These are phyloP conservation scores for Thraustochytrium striatum DNA, from an alignment of 352 stramenopile genomes.

Conservation along the genomic window DNA sequence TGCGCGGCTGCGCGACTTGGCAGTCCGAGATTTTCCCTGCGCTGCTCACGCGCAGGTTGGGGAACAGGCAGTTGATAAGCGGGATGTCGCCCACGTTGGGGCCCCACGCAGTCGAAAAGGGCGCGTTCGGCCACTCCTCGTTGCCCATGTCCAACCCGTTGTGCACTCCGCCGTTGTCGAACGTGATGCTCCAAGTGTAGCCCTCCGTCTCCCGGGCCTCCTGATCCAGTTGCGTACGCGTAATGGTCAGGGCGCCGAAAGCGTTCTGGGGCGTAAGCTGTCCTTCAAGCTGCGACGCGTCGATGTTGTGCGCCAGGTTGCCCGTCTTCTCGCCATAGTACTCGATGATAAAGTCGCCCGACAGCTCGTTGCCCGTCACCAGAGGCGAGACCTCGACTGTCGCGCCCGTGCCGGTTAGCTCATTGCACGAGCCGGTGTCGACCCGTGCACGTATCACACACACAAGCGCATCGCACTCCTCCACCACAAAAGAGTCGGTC, in stretches of 20 bases:
- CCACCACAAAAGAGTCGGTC: not conserved
- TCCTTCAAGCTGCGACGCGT: conserved; percentile 58
- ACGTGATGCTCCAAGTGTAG: conserved; percentile 87
- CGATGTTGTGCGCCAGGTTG: conserved; percentile 53
- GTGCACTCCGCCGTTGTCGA: conserved; percentile 73
- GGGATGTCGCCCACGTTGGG: conserved; percentile 85
- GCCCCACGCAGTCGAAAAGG: conserved; percentile 92
- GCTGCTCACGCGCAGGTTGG: conserved; percentile 1
- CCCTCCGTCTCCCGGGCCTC: conserved; percentile 66
- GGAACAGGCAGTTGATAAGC: conserved; percentile 59
- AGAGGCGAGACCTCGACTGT: conserved; percentile 62
- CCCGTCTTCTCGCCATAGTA: conserved; percentile 87
- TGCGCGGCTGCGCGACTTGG: conserved; percentile 58
- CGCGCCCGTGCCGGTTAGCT: conserved; percentile 56
- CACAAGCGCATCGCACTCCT: not conserved
- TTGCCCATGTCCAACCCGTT: conserved; percentile 86
- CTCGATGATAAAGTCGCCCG: conserved; percentile 83
- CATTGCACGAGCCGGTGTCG: conserved; percentile 24
- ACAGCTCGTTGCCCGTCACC: conserved; percentile 76
- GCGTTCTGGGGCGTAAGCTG: conserved; percentile 73
- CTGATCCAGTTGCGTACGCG: conserved; percentile 53
- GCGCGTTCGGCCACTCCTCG: conserved; percentile 84
- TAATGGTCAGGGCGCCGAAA: conserved; percentile 78
- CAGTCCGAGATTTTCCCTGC: conserved; percentile 55
- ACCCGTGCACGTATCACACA: not conserved